Conservation (phyloP, 208 protist species). For the Leishmania tarentolae region DNA sequence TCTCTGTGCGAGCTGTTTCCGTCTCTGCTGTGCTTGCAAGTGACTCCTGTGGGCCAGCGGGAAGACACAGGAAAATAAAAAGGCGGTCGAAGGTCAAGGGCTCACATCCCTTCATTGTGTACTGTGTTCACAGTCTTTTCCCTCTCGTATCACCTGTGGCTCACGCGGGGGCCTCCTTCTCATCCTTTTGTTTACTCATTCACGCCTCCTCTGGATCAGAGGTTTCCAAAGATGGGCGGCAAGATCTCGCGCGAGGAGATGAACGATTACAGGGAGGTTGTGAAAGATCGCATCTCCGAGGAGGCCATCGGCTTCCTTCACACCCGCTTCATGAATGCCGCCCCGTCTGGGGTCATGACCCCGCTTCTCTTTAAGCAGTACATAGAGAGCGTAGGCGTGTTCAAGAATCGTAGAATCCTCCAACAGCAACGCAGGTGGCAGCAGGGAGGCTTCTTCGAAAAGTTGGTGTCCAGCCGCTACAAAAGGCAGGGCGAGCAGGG, state of each 20-base stretch:
- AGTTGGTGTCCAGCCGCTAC: not conserved
- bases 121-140: not conserved
- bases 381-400: constrained; percentile 80
- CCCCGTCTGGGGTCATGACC: constrained; percentile 76
- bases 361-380: constrained; percentile 80
- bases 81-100: not conserved
- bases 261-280: constrained; percentile 81
- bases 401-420: constrained; percentile 67
- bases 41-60: not conserved
- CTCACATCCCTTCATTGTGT: not conserved
- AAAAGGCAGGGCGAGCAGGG: not conserved
- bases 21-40: not conserved
- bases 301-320: constrained; percentile 85
- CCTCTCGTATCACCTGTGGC: not conserved
- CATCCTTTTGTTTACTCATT: not conserved
- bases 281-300: constrained; percentile 82
- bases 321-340: constrained; percentile 75
- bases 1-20: not conserved
- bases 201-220: not conserved
- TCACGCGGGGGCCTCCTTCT: not conserved
- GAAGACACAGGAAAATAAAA: not conserved
- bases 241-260: constrained; percentile 75
- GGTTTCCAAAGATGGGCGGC: constrained; percentile 59
- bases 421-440: constrained; percentile 25
- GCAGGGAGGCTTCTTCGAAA: constrained; percentile 11